Evolutionary conservation across 345 rosid species (phyloP), one percentile per base, ranked within the genome.

Genomic region (Alliaria petiolata): DNA sequence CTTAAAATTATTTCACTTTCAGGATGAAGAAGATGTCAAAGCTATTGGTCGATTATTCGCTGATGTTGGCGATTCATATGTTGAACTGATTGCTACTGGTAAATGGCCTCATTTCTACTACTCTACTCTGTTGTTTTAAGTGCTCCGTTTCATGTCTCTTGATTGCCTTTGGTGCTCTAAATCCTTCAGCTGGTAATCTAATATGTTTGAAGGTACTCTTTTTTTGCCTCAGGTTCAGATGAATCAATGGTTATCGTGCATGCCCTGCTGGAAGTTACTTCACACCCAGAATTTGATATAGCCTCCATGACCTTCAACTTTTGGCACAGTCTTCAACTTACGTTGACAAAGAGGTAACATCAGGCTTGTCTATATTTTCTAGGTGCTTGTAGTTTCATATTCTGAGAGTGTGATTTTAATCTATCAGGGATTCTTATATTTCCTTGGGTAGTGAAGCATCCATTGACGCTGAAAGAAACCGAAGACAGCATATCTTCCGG

Each of bases 21-120:
- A 95, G 98, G 99, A 95, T 78, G 99, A 92, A 70, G 99, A 95
- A 81, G 99, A 92, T 81, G 86, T 92, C 80, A 95, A 92, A 80
- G 98, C 99, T 71, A 91, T 95, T 69, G 99, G 93, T 78, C 87
- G 97, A 62, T 84, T 95, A 77, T 89, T 95, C 61, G 96, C 99
- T 63, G 99, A 92, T 74, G 85, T 92, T 83, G 99, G 99, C 45
- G 99, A 95, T 87, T 88, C 97, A 51, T 95, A 95, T 75, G 96
- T 92, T 30, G 98, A 95, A 78, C 80, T 92, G 76, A 91, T 95
- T 70, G 98, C 99, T 63, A 85, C 90, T 57, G 99, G 99, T 91
- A 84, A 22, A 60, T 20, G 10, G 55, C 62, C 68, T 64, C 25
- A 42, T 49, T 49, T 70, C 25, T 42, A 40, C 51, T 42, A 56